Base-by-base conservation (phyloP, 2,329 filamentous ascomycete genomes). In the Colletotrichum costaricense region DNA sequence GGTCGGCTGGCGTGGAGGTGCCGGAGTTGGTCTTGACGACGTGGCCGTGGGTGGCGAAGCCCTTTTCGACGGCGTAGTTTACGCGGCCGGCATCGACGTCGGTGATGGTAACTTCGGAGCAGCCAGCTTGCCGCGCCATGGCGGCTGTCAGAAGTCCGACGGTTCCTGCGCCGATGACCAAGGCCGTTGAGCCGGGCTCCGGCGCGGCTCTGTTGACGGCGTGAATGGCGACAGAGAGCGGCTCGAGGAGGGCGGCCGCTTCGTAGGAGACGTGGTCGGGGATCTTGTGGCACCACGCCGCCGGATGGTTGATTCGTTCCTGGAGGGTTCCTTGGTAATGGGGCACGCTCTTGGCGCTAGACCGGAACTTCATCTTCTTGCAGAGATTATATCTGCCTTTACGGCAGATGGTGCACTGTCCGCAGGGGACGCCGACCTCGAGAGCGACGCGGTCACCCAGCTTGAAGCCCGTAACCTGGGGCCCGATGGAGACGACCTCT, bases 161-260 rank as follows among this genome's bases (percentile, higher is more conserved):
- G 1, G 91, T 88, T 19, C 91, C 91, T 12, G 90, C 90, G 19
- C 91, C 91, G n/a, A 92, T 87, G 33, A 93, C 87, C n/a, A 93
- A 81, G 4, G 89, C 88, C 2, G 87, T 88, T 4, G 88, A 89
- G 7, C 88, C 88, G 0, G 88, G 85, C 11, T 84, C 80, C 3
- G 86, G 86, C 35, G 79, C 81, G 14, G 89, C 88, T 42, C 90
- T 85, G 77, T 91, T 90, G 68, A 91, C 83, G 4, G 90, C 88
- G 76, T 92, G 90, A 60, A 92, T 88, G 24, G 89, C 89, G 26
- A 92, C 90, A 0, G 89, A 90, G 5, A 92, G 83, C 1, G 90
- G 90, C 78, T 92, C 90, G 2, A 92, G 84, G 4, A 92, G 85
- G 26, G 90, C 89, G 11, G 89, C 90, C 12, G 87, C 86, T 72